Evolutionary conservation across 129 eudicot species (phyloP).

Genomic region (Kitagawia praeruptora): DNA sequence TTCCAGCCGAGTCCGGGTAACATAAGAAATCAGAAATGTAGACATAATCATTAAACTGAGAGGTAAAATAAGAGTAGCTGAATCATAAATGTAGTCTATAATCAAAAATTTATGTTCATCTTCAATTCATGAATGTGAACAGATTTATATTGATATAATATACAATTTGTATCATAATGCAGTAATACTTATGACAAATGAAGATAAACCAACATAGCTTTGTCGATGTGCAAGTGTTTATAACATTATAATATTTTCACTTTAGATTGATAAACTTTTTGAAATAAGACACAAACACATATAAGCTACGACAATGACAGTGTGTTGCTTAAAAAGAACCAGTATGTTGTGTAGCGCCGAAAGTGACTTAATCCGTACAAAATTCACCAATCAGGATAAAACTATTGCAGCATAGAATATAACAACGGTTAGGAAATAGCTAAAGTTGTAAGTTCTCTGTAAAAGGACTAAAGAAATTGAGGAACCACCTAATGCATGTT

Average conservation of each 20-base stretch:
- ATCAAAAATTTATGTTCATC: too few relatives aligned
- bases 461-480: not conserved
- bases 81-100: not conserved
- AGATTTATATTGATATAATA: too few relatives aligned
- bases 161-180: too few relatives aligned
- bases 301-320: not conserved
- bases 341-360: not conserved
- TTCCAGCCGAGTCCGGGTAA: too few relatives aligned
- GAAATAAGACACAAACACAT: not conserved
- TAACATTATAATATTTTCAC: not conserved
- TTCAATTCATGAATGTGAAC: too few relatives aligned
- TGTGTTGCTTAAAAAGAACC: not conserved
- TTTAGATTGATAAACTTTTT: not conserved
- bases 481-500: not conserved
- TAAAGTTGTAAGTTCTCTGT: not conserved
- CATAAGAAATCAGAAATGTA: not conserved
- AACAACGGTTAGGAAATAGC: not conserved
- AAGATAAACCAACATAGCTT: not conserved
- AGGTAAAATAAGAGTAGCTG: not conserved
- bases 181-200: too few relatives aligned
- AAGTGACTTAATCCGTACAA: not conserved
- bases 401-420: not conserved
- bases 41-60: not conserved
- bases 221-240: not conserved
- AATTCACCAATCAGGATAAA: not conserved